Conservation (phyloP, 768 basidiomycete species). For the Pulveroboletus ravenelii region DNA sequence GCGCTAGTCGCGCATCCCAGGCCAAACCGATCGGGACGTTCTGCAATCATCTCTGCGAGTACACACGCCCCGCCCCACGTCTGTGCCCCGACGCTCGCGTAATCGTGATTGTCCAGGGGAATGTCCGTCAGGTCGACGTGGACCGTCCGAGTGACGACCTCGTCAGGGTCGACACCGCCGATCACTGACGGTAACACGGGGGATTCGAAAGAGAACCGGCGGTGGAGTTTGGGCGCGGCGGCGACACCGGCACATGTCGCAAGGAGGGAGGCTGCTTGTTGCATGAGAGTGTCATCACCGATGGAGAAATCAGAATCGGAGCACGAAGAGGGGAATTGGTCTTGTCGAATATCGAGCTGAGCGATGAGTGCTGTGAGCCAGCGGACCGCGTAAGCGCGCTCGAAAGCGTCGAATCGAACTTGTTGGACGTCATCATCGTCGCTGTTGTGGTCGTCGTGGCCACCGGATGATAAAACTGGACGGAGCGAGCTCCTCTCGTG, state of each 20-base stretch:
- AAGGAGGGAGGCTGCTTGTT: slow-evolving; percentile 56
- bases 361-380: slow-evolving; percentile 71
- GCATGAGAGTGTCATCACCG: slow-evolving; percentile 38
- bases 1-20: slow-evolving; percentile 13
- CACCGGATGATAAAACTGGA: not conserved
- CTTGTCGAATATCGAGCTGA: slow-evolving; percentile 23
- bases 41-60: slow-evolving; percentile 67
- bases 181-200: not conserved
- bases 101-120: slow-evolving; percentile 66
- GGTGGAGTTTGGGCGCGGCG: slow-evolving; percentile 54
- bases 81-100: slow-evolving; percentile 73
- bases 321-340: not conserved
- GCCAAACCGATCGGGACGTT: slow-evolving; percentile 50
- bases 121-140: slow-evolving; percentile 57
- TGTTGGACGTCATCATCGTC: slow-evolving; percentile 21
- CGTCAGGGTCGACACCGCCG: not conserved
- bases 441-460: not conserved
- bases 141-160: slow-evolving; percentile 16
- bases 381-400: slow-evolving; percentile 60
- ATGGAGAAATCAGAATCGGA: not conserved
- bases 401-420: slow-evolving; percentile 57
- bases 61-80: slow-evolving; percentile 88
- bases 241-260: slow-evolving; percentile 61
- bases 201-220: slow-evolving; percentile 47
- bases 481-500: not conserved